Conservation (phyloP, 495 filamentous ascomycete genomes). For the Massariosphaeria phaeospora region DNA sequence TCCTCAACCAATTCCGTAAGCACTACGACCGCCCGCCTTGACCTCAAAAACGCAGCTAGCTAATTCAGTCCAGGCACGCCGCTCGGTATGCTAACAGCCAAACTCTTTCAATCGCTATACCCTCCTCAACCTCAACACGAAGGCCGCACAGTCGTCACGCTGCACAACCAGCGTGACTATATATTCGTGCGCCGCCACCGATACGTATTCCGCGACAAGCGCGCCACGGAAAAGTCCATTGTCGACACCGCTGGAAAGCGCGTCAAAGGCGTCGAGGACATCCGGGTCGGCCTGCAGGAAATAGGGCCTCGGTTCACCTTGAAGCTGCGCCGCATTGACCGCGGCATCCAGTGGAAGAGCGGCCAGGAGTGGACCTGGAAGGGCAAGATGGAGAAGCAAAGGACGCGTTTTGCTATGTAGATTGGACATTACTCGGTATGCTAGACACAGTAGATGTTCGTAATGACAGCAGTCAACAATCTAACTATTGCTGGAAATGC, state of each 20-base stretch:
- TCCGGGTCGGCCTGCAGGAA: conserved; percentile 80
- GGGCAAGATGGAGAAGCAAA: conserved; percentile 82
- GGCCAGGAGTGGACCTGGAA: conserved; percentile 96
- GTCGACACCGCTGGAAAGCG: conserved; percentile 82
- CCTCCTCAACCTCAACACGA: conserved; percentile 74
- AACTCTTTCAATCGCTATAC: conserved; percentile 77
- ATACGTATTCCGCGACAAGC: conserved; percentile 87
- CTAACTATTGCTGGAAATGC: no score
- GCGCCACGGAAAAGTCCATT: conserved; percentile 78
- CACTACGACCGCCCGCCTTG: no score
- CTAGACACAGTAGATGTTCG: no score
- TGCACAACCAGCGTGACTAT: conserved; percentile 96
- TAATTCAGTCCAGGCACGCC: no score
- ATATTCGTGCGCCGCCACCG: conserved; percentile 86
- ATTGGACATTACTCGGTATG: no score
- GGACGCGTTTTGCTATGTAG: conserved; percentile 89
- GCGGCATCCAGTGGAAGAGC: conserved; percentile 72
- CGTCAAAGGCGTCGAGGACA: conserved; percentile 72
- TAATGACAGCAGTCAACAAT: no score
- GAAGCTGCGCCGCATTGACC: conserved; percentile 86
- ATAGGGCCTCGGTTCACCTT: conserved; percentile 79
- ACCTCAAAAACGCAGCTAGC: no score
- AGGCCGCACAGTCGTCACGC: conserved; percentile 81
- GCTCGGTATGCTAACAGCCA: conserved; percentile 81
- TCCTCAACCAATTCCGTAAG: conserved; percentile 95